These are phyloP conservation scores for Pulveroboletus sp. DNA, from an alignment of 768 basidiomycete species.

Conservation along the genomic window DNA sequence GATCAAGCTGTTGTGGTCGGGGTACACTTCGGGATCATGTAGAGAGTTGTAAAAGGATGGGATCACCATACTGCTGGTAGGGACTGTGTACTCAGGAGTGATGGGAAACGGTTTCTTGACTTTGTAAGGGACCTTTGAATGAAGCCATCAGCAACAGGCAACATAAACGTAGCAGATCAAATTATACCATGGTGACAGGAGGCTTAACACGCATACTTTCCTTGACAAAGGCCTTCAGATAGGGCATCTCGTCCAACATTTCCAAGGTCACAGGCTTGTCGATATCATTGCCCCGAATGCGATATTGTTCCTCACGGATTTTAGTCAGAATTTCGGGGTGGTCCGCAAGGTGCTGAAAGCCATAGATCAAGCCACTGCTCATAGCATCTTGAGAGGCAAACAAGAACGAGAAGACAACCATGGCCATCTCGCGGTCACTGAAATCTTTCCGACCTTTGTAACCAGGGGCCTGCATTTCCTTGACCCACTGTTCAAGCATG, in stretches of 20 bases:
- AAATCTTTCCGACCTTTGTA: constrained; percentile 81
- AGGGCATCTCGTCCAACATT: constrained; percentile 88
- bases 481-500: constrained; percentile 91
- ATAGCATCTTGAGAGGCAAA: constrained; percentile 98
- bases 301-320: constrained; percentile 86
- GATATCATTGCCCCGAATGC: constrained; percentile 72
- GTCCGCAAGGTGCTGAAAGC: constrained; percentile 94
- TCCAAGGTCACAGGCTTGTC: constrained; percentile 80
- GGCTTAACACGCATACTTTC: constrained; percentile 90
- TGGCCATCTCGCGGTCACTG: constrained; percentile 91
- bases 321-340: constrained; percentile 85
- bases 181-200: constrained; percentile 87
- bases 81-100: constrained; percentile 85
- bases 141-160: constrained; percentile 7
- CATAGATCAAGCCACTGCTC: constrained; percentile 93
- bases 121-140: constrained; percentile 82
- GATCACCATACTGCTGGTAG: constrained; percentile 89
- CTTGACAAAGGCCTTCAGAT: constrained; percentile 87
- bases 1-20: constrained; percentile 72
- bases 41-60: constrained; percentile 90
- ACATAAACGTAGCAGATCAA: not conserved
- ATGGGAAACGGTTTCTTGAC: constrained; percentile 90
- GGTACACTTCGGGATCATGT: constrained; percentile 85
- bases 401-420: constrained; percentile 95
- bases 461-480: constrained; percentile 57